Evolutionary conservation across 2,329 filamentous ascomycete genomes (phyloP).

Genomic region (Calonectria montana): DNA sequence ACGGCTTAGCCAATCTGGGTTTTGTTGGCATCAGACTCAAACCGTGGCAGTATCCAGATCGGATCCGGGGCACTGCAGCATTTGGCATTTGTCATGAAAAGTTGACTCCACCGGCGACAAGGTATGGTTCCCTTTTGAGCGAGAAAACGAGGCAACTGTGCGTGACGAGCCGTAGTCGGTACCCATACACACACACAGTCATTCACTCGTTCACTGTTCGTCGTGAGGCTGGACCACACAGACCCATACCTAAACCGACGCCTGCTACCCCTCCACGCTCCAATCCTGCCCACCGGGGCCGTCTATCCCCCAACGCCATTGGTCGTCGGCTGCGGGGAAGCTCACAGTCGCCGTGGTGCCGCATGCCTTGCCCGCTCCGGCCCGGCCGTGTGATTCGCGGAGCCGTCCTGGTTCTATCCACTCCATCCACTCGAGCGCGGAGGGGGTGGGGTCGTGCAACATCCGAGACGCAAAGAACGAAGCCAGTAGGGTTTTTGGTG

Average conservation of each 20-base stretch:
- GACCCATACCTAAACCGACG: not conserved
- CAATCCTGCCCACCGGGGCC: slow-evolving; percentile 2
- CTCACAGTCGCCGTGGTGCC: slow-evolving; percentile 31
- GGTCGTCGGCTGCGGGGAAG: slow-evolving; percentile 42
- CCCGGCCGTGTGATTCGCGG: slow-evolving; percentile 39
- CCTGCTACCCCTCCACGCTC: slow-evolving; percentile 16
- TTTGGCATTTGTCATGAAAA: slow-evolving; percentile 36
- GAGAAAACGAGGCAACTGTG: not conserved
- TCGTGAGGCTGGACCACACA: not conserved
- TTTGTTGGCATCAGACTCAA: slow-evolving; percentile 26
- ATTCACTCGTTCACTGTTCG: not conserved
- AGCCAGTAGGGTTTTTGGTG: slow-evolving; percentile 4
- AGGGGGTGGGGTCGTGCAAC: slow-evolving; percentile 28
- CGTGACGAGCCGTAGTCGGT: not conserved
- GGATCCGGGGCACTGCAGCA: slow-evolving; percentile 41
- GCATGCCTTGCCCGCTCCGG: slow-evolving; percentile 33
- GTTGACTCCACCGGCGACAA: slow-evolving; percentile 12
- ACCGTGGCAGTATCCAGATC: slow-evolving; percentile 32
- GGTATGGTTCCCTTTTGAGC: slow-evolving; percentile 15
- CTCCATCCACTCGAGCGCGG: slow-evolving; percentile 36
- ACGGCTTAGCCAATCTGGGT: slow-evolving; percentile 20
- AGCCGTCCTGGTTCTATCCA: slow-evolving; percentile 34
- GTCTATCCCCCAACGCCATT: slow-evolving; percentile 27
- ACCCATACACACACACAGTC: not conserved
- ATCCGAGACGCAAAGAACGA: slow-evolving; percentile 21